phyloP scores from a whole-genome alignment of 2,329 filamentous ascomycete species.

The Hansfordia pulvinata region DNA sequence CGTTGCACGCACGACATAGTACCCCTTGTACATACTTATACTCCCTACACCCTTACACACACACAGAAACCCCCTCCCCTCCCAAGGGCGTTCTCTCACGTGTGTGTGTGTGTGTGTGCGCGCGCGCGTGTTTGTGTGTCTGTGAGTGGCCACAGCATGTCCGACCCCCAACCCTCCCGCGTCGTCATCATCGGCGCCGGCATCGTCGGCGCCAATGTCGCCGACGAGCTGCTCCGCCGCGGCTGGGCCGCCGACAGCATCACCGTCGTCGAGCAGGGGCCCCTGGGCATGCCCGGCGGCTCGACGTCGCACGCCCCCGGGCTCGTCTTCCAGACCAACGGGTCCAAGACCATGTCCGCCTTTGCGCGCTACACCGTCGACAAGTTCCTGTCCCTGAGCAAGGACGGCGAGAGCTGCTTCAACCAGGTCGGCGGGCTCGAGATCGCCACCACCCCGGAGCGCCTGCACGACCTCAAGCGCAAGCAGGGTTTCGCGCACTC shows the following conservation, averaged over 20 bases:
- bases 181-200: conserved; percentile 50
- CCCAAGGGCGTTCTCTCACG: too few relatives aligned
- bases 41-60: too few relatives aligned
- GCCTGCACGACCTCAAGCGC: conserved; percentile 46
- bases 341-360: conserved; percentile 40
- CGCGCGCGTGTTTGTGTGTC: too few relatives aligned
- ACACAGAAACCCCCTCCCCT: too few relatives aligned
- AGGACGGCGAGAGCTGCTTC: conserved; percentile 37
- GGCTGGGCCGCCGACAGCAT: conserved; percentile 53
- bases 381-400: conserved; percentile 39
- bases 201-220: conserved; percentile 50
- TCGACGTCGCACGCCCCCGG: conserved; percentile 54
- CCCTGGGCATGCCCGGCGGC: conserved; percentile 46
- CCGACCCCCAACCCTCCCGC: conserved; percentile 20
- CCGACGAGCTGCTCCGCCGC: conserved; percentile 47
- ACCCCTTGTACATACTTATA: too few relatives aligned
- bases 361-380: conserved; percentile 49
- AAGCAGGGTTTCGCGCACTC: conserved; percentile 46
- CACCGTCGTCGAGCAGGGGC: conserved; percentile 52
- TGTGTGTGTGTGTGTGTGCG: too few relatives aligned
- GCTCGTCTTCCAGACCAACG: conserved; percentile 49
- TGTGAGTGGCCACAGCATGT: too few relatives aligned
- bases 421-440: conserved; percentile 51
- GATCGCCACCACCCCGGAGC: conserved; percentile 43
- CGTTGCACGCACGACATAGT: too few relatives aligned